A percentile compares a stretch with the other conserved stretches of the same genome.
phyloP scores from a whole-genome alignment of 2,329 filamentous ascomycete genomes.

The Ilyonectria sp. region DNA sequence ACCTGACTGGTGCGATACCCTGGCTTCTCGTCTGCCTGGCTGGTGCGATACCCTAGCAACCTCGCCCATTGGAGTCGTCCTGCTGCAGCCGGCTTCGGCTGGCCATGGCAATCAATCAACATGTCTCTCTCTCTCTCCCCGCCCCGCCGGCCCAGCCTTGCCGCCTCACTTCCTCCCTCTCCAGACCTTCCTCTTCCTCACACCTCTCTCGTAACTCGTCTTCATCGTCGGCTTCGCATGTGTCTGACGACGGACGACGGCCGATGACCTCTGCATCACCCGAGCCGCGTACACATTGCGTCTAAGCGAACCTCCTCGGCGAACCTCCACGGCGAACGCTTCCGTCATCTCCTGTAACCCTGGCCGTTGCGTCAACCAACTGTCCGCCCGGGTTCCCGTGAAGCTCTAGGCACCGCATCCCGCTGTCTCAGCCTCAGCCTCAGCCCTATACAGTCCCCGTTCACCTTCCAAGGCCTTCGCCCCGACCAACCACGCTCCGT shows the following conservation, averaged over 20 bases:
- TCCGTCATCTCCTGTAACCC: slow-evolving; percentile 10
- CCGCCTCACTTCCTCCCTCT: slow-evolving; percentile 12
- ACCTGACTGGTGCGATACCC: background rate
- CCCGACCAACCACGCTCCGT: background rate
- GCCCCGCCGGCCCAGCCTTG: slow-evolving; percentile 10
- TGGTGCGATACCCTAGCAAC: background rate
- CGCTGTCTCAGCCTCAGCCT: slow-evolving; percentile 19
- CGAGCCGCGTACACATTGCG: slow-evolving; percentile 7
- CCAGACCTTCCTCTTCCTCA: slow-evolving; percentile 4
- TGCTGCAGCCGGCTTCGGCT: slow-evolving; percentile 21
- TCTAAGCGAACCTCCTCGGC: slow-evolving; percentile 5
- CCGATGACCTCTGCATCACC: background rate
- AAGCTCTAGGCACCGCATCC: background rate
- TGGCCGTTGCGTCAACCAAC: background rate
- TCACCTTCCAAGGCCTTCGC: background rate
- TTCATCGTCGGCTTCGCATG: background rate
- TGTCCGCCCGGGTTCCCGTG: background rate
- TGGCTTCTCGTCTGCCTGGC: background rate
- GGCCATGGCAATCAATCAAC: slow-evolving; percentile 8
- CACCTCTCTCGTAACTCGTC: background rate
- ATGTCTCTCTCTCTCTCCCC: background rate
- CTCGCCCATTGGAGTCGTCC: slow-evolving; percentile 4
- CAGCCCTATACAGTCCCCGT: slow-evolving; percentile 16
- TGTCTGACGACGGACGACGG: slow-evolving; percentile 18
- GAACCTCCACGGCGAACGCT: background rate